Conservation (phyloP, 176 grass and related monocot species). For the Triticum aestivum region IWGSC_CS_RefSeq_v2.1 NC_057797.1:765429106-765429605, state of each 20-base stretch:
- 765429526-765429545: conserved; percentile 36
- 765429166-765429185: not conserved
- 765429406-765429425: conserved; percentile 32
- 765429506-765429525: conserved; percentile 30
- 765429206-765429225: not conserved
- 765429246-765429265: conserved; percentile 6
- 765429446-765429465: conserved; percentile 39
- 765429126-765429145: not conserved
- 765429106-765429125: not conserved
- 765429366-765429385: conserved; percentile 11
- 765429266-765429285: conserved; percentile 66
- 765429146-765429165: not conserved
- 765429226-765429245: conserved; percentile 17
- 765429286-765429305: conserved; percentile 98
- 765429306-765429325: conserved; percentile 62
- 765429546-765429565: conserved; percentile 17
- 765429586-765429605: not conserved
- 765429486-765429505: conserved; percentile 37
- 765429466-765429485: conserved; percentile 48
- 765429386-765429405: conserved; percentile 41
- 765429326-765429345: conserved; percentile 35
- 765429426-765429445: conserved; percentile 22
- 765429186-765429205: not conserved
- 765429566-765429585: conserved; percentile 4
- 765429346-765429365: conserved; percentile 44